Percentiles rank a stretch among this genome's conserved stretches.
These are phyloP conservation scores for Exophiala sp. DNA, from an alignment of 2,329 filamentous ascomycete genomes.

Conservation along the genomic window DNA sequence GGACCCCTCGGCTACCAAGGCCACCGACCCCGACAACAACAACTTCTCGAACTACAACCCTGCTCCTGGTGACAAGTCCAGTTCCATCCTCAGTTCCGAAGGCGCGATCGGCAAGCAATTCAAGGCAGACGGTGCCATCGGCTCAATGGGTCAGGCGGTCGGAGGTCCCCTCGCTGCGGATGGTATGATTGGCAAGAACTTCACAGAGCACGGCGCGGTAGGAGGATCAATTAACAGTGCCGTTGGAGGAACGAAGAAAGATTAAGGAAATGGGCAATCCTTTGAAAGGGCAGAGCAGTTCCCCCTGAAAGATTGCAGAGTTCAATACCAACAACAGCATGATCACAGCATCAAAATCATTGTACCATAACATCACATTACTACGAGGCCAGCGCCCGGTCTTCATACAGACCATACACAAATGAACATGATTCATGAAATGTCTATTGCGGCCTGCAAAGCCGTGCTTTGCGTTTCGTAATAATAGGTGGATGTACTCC, in stretches of 20 bases:
- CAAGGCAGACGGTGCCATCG: conserved; percentile 23
- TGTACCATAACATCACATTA: too few species aligned
- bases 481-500: too few species aligned
- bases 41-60: conserved; percentile 1
- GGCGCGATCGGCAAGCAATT: conserved; percentile 39
- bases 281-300: too few species aligned
- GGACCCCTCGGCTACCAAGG: neutral
- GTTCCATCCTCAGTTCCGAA: conserved; percentile 28
- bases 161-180: conserved; percentile 31
- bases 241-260: neutral
- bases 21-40: neutral
- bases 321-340: too few species aligned
- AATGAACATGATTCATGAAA: too few species aligned
- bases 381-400: too few species aligned
- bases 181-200: conserved; percentile 37
- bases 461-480: too few species aligned
- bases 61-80: neutral
- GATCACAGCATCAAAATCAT: too few species aligned
- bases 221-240: conserved; percentile 3
- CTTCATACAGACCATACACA: too few species aligned
- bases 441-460: too few species aligned
- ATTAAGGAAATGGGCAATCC: neutral
- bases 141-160: conserved; percentile 9
- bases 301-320: too few species aligned
- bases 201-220: conserved; percentile 27